These are phyloP conservation scores for Cyberlindnera galapagoensis DNA, from an alignment of 805 yeast genomes.

Conservation along the genomic window DNA sequence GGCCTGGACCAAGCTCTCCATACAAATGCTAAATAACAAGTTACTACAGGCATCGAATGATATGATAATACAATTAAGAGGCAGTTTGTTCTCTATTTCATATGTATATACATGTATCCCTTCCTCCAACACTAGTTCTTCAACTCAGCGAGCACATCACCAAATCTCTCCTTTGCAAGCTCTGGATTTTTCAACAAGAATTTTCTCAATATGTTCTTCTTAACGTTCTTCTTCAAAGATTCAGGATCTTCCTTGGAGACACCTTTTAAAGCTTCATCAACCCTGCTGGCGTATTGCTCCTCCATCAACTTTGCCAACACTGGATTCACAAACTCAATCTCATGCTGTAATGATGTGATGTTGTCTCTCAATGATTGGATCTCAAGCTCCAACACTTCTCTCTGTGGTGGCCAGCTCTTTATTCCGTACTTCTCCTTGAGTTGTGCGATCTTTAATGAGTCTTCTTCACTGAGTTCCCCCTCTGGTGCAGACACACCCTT, in stretches of 20 bases:
- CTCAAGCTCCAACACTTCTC: constrained; percentile 34
- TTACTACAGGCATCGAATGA: too few species aligned
- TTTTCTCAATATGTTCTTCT: constrained; percentile 69
- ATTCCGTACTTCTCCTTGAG: constrained; percentile 41
- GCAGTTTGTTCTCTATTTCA: too few species aligned
- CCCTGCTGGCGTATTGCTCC: constrained; percentile 30
- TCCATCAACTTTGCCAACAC: constrained; percentile 30
- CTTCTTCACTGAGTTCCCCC: constrained; percentile 27
- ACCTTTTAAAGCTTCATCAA: constrained; percentile 29
- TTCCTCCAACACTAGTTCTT: constrained; percentile 8
- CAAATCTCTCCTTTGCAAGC: constrained; percentile 17
- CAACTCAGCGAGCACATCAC: constrained; percentile 14
- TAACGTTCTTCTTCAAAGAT: constrained; percentile 42
- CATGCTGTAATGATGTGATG: constrained; percentile 21
- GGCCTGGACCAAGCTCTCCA: too few species aligned
- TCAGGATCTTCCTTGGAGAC: constrained; percentile 35
- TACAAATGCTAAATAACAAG: too few species aligned
- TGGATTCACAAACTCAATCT: constrained; percentile 31
- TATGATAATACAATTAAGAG: too few species aligned
- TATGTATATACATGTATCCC: too few species aligned
- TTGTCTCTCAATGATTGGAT: constrained; percentile 25
- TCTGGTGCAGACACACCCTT: constrained; percentile 20
- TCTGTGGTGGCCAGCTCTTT: constrained; percentile 39
- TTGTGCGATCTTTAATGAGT: constrained; percentile 30
- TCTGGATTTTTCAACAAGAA: constrained; percentile 36